phyloP scores from a whole-genome alignment of 768 basidiomycete species.

The Artomyces pyxidatus region DNA sequence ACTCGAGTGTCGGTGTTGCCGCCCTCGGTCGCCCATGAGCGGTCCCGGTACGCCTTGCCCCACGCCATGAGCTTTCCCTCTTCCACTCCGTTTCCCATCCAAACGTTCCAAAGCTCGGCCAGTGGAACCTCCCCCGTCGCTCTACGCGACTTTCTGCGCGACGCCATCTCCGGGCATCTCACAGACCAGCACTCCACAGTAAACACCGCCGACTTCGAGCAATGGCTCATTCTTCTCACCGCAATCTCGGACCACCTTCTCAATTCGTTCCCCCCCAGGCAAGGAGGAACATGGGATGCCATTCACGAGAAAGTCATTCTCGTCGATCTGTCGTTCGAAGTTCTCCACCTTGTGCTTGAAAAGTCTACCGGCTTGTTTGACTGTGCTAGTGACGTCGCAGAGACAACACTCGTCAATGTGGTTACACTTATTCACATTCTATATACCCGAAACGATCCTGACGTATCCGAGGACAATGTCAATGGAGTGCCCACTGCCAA shows the following conservation, averaged over 20 bases:
- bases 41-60: not conserved
- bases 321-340: constrained; percentile 44
- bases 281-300: constrained; percentile 40
- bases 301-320: constrained; percentile 52
- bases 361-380: constrained; percentile 43
- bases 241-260: constrained; percentile 42
- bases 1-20: not conserved
- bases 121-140: constrained; percentile 13
- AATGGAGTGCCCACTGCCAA: constrained; percentile 40
- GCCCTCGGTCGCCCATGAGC: not conserved
- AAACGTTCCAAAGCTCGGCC: constrained; percentile 11
- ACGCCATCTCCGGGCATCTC: constrained; percentile 12
- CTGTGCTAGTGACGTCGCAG: constrained; percentile 35
- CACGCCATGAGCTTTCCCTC: constrained; percentile 9
- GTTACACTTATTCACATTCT: constrained; percentile 46
- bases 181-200: constrained; percentile 1
- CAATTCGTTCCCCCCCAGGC: constrained; percentile 46
- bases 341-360: constrained; percentile 42
- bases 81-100: constrained; percentile 13
- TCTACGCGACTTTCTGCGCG: constrained; percentile 12
- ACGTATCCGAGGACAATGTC: constrained; percentile 29
- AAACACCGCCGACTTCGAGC: constrained; percentile 25
- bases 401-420: constrained; percentile 42
- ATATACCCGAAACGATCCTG: constrained; percentile 51
- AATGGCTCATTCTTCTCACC: constrained; percentile 44